Base-by-base conservation (phyloP, 2,329 filamentous ascomycete species). In the Pseudogymnoascus sp. region DNA sequence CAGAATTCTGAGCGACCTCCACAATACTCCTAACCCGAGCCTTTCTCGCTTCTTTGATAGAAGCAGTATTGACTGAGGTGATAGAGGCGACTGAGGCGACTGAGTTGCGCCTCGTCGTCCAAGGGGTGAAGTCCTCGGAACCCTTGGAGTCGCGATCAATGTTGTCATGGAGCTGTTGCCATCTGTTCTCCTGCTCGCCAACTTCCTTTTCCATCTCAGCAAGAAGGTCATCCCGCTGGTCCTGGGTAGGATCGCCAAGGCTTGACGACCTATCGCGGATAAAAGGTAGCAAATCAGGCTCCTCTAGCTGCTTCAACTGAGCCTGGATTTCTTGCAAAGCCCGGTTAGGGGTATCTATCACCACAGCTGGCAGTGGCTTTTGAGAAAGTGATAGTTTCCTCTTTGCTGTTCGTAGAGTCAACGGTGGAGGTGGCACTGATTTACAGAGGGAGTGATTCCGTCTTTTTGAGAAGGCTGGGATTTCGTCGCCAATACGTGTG, bases 201-300 rank as follows among this genome's bases (percentile, higher is more conserved):
- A 86, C 82, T 69, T 87, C 84, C 62, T 73, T 74, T 67, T 87
- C 84, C 1, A 87, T 72, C 61, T 82, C 79, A 30, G 81, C 78
- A 1, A 87, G 72, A 2, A 85, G 74, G 19, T 63, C 61, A 12
- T 52, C 61, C 7, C 26, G 35, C 19, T 64, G 56, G 26, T 64
- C 59, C 9, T 61, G 56, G 7, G 35, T 30, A 38, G 26, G 34
- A 1, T 26, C 58, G 38, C 52, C 41, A 18, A 58, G 19, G n/a
- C 48, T 38, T 23, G 59, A 21, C 23, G 45, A 52, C 45, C 26
- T 30, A 52, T 52, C 26, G 5, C 45, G 45, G 2, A 52, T 52
- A 1, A 52, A 52, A 30, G 45, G 45, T 18, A 21, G 48, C 13
- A 38, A 23, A 41, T 65, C 63, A 15, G 68, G 67, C 19, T 62